Conservation (phyloP, 345 rosid species). For the Eucalyptus pauciflora region DNA sequence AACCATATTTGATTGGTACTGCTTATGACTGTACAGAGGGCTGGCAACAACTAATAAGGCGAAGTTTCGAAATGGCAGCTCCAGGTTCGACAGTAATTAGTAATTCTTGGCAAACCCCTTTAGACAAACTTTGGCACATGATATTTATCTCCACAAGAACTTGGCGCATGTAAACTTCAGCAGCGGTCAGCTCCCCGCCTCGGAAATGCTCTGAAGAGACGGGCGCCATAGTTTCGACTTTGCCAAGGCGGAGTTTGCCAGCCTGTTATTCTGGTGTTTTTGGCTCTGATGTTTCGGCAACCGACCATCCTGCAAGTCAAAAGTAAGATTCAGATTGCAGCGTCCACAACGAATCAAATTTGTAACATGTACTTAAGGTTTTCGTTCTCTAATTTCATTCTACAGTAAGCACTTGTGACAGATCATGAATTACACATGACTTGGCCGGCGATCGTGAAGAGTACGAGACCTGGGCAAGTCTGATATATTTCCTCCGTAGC, state of each 20-base stretch:
- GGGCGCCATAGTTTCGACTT: slow-evolving; percentile 84
- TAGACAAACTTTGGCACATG: background rate
- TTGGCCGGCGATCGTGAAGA: background rate
- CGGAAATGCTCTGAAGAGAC: slow-evolving; percentile 75
- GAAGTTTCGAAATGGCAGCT: background rate
- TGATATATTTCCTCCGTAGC: background rate
- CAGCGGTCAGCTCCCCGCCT: slow-evolving; percentile 36
- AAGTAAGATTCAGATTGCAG: background rate
- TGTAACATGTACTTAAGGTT: background rate
- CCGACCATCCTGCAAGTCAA: background rate
- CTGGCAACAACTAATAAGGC: slow-evolving; percentile 6
- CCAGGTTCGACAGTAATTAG: background rate
- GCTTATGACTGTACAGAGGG: slow-evolving; percentile 25
- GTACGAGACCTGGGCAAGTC: background rate
- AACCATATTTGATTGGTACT: slow-evolving; percentile 1
- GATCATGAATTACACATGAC: background rate
- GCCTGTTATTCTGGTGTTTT: slow-evolving; percentile 38
- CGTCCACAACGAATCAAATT: background rate
- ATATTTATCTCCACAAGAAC: background rate
- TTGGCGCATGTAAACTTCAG: background rate
- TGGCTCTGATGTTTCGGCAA: slow-evolving; percentile 16
- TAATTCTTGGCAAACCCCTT: background rate
- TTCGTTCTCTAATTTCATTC: background rate
- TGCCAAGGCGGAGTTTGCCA: slow-evolving; percentile 23
- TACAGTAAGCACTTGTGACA: background rate